Evolutionary conservation across 305 asterid genomes (phyloP).

Genomic region (Lippia alba): DNA sequence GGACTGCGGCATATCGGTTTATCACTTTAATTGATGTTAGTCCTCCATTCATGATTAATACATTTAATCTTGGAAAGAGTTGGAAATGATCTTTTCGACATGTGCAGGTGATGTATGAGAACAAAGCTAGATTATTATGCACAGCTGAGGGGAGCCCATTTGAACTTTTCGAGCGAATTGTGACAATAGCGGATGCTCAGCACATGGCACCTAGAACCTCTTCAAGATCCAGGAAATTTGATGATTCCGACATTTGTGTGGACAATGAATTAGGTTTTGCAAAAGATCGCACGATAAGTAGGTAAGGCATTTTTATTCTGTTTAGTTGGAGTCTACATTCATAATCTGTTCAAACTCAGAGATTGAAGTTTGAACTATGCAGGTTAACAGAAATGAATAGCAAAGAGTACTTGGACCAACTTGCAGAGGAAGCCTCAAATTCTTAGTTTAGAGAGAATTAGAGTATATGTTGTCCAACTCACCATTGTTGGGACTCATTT

Average conservation of each 20-base stretch:
- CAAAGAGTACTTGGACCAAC: conserved; percentile 85
- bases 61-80: no score
- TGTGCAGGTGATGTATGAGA: conserved; percentile 81
- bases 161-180: conserved; percentile 66
- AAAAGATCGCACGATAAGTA: conserved; percentile 74
- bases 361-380: neutral
- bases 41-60: conserved; percentile 20
- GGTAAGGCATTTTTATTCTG: conserved; percentile 35
- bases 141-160: conserved; percentile 79
- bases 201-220: conserved; percentile 69
- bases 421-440: conserved; percentile 41
- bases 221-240: conserved; percentile 62
- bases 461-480: no score
- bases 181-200: conserved; percentile 78
- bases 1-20: conserved; percentile 73
- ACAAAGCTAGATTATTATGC: conserved; percentile 71
- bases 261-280: conserved; percentile 75
- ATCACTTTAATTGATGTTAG: conserved; percentile 79
- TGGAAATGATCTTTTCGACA: no score
- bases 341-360: no score
- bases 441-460: no score
- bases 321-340: no score
- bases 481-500: no score
- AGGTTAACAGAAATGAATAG: conserved; percentile 98
- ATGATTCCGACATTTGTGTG: conserved; percentile 70